Evolutionary conservation across 768 basidiomycete species (phyloP).

Genomic region (Pisolithus orientalis): DNA sequence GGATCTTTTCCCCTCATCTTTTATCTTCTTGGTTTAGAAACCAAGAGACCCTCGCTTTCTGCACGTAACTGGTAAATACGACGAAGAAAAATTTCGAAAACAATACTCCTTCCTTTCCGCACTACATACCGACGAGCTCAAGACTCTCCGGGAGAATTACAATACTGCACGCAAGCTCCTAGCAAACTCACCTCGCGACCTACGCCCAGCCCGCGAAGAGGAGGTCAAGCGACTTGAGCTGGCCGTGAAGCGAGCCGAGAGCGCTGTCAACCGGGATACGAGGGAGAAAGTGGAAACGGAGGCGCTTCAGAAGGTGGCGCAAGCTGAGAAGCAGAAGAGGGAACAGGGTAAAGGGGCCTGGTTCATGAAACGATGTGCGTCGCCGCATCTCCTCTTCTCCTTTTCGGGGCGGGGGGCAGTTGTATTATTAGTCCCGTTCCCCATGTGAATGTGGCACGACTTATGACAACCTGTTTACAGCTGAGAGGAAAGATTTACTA

Average conservation of each 20-base stretch:
- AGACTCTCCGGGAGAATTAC: conserved; percentile 56
- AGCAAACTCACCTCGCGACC: conserved; percentile 51
- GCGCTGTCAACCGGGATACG: conserved; percentile 65
- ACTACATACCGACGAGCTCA: conserved; percentile 59
- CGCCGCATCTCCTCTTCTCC: conserved; percentile 18
- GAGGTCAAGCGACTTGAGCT: conserved; percentile 68
- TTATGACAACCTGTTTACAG: conserved; percentile 32
- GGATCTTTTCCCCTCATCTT: not conserved
- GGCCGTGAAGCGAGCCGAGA: conserved; percentile 73
- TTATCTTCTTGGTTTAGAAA: conserved; percentile 39
- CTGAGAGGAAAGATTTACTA: conserved; percentile 71
- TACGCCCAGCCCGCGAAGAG: conserved; percentile 52
- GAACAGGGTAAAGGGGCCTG: conserved; percentile 75
- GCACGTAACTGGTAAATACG: conserved; percentile 62
- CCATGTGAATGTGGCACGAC: not conserved
- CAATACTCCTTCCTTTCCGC: conserved; percentile 73
- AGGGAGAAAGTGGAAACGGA: conserved; percentile 65
- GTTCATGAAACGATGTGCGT: conserved; percentile 79
- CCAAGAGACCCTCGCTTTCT: conserved; percentile 85
- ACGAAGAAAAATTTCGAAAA: conserved; percentile 54
- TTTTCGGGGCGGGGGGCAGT: conserved; percentile 1
- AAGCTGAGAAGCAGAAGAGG: conserved; percentile 52
- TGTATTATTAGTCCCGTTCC: not conserved
- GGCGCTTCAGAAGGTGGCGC: conserved; percentile 43
- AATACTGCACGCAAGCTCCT: conserved; percentile 64